These are phyloP conservation scores for Neonectria ditissima DNA, from an alignment of 2,329 filamentous ascomycete genomes.

Conservation along the genomic window DNA sequence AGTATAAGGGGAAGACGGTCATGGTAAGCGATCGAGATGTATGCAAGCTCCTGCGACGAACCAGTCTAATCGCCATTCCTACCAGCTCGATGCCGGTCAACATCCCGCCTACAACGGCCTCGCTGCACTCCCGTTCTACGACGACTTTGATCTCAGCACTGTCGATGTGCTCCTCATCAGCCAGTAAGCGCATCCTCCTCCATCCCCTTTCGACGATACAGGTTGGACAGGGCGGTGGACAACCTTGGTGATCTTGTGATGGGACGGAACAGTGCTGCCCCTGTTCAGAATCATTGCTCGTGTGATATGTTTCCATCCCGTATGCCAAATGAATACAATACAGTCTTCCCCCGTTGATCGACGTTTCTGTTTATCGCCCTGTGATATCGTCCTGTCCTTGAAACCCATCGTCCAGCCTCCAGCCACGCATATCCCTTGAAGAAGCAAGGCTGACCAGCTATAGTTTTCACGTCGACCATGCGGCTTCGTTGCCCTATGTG, in stretches of 20 bases:
- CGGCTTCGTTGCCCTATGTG: constrained; percentile 97
- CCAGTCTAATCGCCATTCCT: constrained; percentile 35
- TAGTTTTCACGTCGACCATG: constrained; percentile 98
- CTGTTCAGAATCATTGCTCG: constrained; percentile 31
- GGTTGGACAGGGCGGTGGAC: constrained; percentile 47
- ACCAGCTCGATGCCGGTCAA: constrained; percentile 93
- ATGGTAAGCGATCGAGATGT: constrained; percentile 73
- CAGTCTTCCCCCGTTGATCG: constrained; percentile 44
- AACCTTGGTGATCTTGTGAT: constrained; percentile 44
- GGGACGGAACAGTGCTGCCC: constrained; percentile 36
- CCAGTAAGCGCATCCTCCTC: constrained; percentile 78
- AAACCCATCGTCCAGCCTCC: constrained; percentile 29
- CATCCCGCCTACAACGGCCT: constrained; percentile 97
- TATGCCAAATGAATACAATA: constrained; percentile 57
- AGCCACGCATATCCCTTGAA: constrained; percentile 22
- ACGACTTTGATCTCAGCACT: constrained; percentile 97
- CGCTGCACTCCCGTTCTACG: constrained; percentile 94
- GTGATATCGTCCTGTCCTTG: constrained; percentile 46
- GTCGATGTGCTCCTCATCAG: constrained; percentile 97
- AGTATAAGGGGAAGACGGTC: constrained; percentile 99
- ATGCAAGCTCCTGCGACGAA: constrained; percentile 5
- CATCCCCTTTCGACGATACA: constrained; percentile 40
- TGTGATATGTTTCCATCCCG: constrained; percentile 45
- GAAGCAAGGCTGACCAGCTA: constrained; percentile 43
- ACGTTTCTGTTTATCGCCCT: constrained; percentile 40